Evolutionary conservation across 805 yeast species (phyloP).

Genomic region (Wickerhamomyces chaumierensis): DNA sequence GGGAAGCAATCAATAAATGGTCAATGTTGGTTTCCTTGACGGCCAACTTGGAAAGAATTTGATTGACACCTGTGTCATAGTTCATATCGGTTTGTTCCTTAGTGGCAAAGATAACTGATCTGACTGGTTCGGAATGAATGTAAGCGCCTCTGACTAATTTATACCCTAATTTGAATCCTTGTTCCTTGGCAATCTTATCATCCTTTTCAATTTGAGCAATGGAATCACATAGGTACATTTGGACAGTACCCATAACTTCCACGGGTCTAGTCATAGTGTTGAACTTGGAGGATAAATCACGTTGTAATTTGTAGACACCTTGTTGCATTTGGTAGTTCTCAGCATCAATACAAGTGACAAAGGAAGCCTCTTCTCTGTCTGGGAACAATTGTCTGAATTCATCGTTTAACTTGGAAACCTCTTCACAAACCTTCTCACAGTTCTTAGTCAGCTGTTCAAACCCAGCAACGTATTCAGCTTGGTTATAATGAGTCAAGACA

Average conservation of each 20-base stretch:
- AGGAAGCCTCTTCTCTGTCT: slow-evolving; percentile 57
- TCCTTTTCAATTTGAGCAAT: slow-evolving; percentile 50
- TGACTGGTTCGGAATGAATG: slow-evolving; percentile 75
- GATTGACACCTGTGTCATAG: slow-evolving; percentile 56
- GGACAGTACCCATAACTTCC: slow-evolving; percentile 83
- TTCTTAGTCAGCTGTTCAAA: slow-evolving; percentile 55
- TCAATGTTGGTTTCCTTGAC: slow-evolving; percentile 41
- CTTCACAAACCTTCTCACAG: slow-evolving; percentile 52
- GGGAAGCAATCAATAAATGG: slow-evolving; percentile 85
- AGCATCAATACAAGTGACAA: slow-evolving; percentile 79
- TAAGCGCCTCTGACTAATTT: slow-evolving; percentile 94
- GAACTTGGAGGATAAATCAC: slow-evolving; percentile 63
- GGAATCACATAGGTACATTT: slow-evolving; percentile 77
- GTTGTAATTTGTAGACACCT: slow-evolving; percentile 86
- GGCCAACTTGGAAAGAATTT: slow-evolving; percentile 29
- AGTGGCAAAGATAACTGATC: slow-evolving; percentile 62
- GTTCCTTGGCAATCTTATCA: slow-evolving; percentile 47
- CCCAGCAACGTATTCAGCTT: slow-evolving; percentile 35
- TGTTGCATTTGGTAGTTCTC: slow-evolving; percentile 81
- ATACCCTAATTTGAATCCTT: slow-evolving; percentile 64
- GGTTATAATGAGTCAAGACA: slow-evolving; percentile 49
- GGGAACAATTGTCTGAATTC: slow-evolving; percentile 42
- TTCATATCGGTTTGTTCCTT: slow-evolving; percentile 73
- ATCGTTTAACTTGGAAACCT: slow-evolving; percentile 41
- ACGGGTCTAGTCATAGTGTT: slow-evolving; percentile 49